Evolutionary conservation across 768 basidiomycete genomes (phyloP).

Genomic region (Lentinula detonsa): DNA sequence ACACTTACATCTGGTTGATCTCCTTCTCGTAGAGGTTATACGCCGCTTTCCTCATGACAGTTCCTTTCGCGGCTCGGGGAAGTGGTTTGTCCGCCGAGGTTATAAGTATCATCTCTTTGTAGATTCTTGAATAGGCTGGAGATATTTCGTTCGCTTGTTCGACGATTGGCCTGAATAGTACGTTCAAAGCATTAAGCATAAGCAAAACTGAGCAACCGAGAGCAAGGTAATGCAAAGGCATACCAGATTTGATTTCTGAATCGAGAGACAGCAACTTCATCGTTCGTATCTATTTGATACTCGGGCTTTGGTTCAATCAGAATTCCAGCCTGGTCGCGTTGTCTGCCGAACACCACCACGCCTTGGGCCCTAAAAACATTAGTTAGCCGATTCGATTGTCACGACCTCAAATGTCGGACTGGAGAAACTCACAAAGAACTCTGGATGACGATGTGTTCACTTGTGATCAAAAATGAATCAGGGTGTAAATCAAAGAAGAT

Average conservation of each 20-base stretch:
- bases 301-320: constrained; percentile 21
- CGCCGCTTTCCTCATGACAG: constrained; percentile 34
- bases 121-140: constrained; percentile 36
- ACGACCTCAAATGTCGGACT: constrained; percentile 15
- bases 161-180: constrained; percentile 23
- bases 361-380: constrained; percentile 18
- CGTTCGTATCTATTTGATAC: constrained; percentile 22
- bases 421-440: constrained; percentile 34
- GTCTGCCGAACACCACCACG: constrained; percentile 38
- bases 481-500: background rate
- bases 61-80: constrained; percentile 39
- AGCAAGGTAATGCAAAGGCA: background rate
- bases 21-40: constrained; percentile 31
- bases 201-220: background rate
- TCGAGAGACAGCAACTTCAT: constrained; percentile 19
- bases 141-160: constrained; percentile 35
- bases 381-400: constrained; percentile 6
- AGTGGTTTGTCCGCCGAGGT: constrained; percentile 33
- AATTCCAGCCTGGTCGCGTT: constrained; percentile 24
- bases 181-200: background rate
- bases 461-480: constrained; percentile 9
- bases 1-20: constrained; percentile 28
- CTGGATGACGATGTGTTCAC: constrained; percentile 5
- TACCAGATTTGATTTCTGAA: constrained; percentile 36
- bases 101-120: constrained; percentile 47